Evolutionary conservation across 2,329 filamentous ascomycete genomes (phyloP), one percentile per base, ranked within the genome.

Genomic region (Cercospora citrullina): DNA sequence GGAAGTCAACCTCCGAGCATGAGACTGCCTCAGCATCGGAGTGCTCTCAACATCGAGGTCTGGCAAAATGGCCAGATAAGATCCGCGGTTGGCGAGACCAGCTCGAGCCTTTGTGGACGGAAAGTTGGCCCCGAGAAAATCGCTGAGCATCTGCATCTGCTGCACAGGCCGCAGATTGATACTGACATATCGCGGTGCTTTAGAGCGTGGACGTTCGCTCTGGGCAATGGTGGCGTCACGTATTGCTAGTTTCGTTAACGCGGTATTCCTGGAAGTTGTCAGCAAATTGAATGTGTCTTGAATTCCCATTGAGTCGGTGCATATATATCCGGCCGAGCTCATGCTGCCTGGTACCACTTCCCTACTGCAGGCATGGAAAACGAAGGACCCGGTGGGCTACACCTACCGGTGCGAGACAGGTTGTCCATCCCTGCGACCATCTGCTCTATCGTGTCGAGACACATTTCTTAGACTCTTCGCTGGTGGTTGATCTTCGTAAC

Each of bases 131-230:
- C 55, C 58, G 7, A 68, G 31, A 18, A 68, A 65, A 63, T 65
- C 58, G 12, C 28, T 39, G 10, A 68, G 57, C 66, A 68, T 68
- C 33, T 68, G 66, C 62, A 62, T 65, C 36, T 68, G 66, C 36
- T 64, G 62, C 16, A 42, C 63, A 28, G 62, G 62, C 5, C 63
- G 62, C 16, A 65, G 10, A 26, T 65, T 55, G 31, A 68, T 31
- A 8, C 18, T 28, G 16, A 36, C 23, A 62, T 68, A 62, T 45
- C 62, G 55, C 8, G 26, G 48, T 23, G 18, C 48, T 53, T 42
- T 42, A 42, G 16, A 42, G 9, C 36, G 36, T 42, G 36, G 36
- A 42, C 36, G 16, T n/a, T 42, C 36, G 36, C 16, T 42, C 16
- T 42, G 36, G 36, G 7, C 36, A 3, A 5, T 3, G 16, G 36